Percentiles rank a stretch among this genome's conserved stretches.
Conservation (phyloP, 1,139 yeast species). For the Tardiomyces digboiensis region DNA sequence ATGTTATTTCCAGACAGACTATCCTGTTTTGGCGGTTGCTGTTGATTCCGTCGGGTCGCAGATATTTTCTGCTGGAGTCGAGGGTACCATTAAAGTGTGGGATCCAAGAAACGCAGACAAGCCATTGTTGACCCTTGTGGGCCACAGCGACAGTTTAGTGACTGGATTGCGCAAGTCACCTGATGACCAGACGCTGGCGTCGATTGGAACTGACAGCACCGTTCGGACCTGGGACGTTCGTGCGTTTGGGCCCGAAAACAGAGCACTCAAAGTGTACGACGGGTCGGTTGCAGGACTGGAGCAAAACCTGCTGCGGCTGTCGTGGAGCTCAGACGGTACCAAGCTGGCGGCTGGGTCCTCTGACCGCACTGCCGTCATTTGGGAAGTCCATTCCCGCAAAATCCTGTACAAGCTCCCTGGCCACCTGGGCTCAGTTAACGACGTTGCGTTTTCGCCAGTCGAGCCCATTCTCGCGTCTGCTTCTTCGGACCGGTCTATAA, state of each 20-base stretch:
- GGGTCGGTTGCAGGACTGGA: conserved; percentile 55
- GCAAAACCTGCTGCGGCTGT: conserved; percentile 40
- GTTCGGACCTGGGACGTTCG: conserved; percentile 49
- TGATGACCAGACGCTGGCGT: conserved; percentile 39
- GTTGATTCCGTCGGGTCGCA: conserved; percentile 30
- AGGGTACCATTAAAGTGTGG: conserved; percentile 49
- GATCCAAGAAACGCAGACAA: conserved; percentile 34
- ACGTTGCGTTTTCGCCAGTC: conserved; percentile 32
- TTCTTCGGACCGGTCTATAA: conserved; percentile 19
- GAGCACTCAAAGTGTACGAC: conserved; percentile 37
- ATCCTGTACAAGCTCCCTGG: conserved; percentile 44
- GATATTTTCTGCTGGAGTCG: conserved; percentile 57
- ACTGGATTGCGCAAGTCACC: conserved; percentile 43
- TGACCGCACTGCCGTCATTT: conserved; percentile 46
- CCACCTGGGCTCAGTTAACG: conserved; percentile 54
- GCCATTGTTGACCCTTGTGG: conserved; percentile 33
- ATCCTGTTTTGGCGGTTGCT: conserved; percentile 51
- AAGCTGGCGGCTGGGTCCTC: conserved; percentile 50
- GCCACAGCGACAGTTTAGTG: conserved; percentile 38
- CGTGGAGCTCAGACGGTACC: conserved; percentile 33
- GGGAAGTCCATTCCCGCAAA: conserved; percentile 42
- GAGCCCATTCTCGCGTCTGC: conserved; percentile 16
- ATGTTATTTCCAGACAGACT: conserved; percentile 33
- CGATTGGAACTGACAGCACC: conserved; percentile 49
- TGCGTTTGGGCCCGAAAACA: conserved; percentile 29